Conservation (phyloP, 2,329 filamentous ascomycete genomes). For the Ophiostoma australiae region DNA sequence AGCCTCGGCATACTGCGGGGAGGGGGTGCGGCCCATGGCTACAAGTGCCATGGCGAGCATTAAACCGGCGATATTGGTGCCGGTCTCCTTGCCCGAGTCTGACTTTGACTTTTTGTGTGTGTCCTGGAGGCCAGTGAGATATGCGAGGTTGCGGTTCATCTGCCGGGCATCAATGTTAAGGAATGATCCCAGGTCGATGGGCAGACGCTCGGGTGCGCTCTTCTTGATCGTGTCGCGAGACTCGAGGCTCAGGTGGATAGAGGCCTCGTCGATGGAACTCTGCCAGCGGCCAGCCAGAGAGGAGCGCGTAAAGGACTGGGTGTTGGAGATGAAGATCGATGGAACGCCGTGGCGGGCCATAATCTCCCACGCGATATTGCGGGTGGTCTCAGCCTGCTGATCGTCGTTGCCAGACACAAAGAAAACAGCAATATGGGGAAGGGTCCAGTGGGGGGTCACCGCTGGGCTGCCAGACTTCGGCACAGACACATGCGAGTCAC, state of each 20-base stretch:
- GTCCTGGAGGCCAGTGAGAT: slow-evolving; percentile 40
- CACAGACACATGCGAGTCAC: slow-evolving; percentile 37
- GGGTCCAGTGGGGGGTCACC: slow-evolving; percentile 40
- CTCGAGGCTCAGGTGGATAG: slow-evolving; percentile 47
- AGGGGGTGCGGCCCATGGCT: background rate
- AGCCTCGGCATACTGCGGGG: background rate
- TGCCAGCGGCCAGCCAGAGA: slow-evolving; percentile 33
- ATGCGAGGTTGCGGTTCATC: slow-evolving; percentile 51
- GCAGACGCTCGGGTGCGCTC: slow-evolving; percentile 40
- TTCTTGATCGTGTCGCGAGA: slow-evolving; percentile 36
- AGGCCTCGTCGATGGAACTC: slow-evolving; percentile 39
- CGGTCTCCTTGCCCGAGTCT: background rate
- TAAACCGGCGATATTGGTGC: background rate
- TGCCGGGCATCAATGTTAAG: slow-evolving; percentile 48
- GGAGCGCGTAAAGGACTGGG: slow-evolving; percentile 37
- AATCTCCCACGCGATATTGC: slow-evolving; percentile 43
- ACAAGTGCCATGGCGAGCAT: background rate
- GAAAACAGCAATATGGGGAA: slow-evolving; percentile 48
- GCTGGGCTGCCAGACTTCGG: slow-evolving; percentile 37
- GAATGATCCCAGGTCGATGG: slow-evolving; percentile 47
- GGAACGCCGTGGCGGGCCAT: slow-evolving; percentile 45
- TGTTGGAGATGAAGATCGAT: slow-evolving; percentile 46
- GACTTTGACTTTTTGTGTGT: background rate
- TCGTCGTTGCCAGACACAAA: slow-evolving; percentile 45
- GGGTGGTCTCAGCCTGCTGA: slow-evolving; percentile 36